Evolutionary conservation across 148 eudicot species (phyloP), one percentile per base, ranked within the genome.

Genomic region (Silene conica): DNA sequence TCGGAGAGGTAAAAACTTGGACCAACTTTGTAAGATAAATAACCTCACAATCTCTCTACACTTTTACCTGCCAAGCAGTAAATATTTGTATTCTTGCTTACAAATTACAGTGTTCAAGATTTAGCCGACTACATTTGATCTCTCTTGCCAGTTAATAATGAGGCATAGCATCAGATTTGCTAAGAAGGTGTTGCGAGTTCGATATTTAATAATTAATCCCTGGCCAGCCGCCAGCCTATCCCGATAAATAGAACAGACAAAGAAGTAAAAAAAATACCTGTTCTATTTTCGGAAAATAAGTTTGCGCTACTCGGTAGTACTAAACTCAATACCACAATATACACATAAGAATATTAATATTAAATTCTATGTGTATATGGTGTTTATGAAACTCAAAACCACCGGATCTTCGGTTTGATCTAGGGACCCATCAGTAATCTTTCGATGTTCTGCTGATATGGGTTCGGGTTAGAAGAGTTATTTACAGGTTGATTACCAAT

Each of bases 391-490:
- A 34, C 41, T 70, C 20, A 34, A 13, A 66, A 67, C 11, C 46
- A 73, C 59, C 50, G 70, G 64, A 74, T 69, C 74, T 63, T 54
- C 73, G 14, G 57, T 25, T 72, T 72, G 52, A 59, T 81, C 79
- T 80, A 86, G 1, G 91, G 96, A 60, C 91, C 93, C 93, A 87
- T 76, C 71, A 87, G 84, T 82, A 87, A 75, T 76, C 90, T 85
- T 83, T 89, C 93, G 77, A 84, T 73, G 82, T 82, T 87, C 84
- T 86, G 87, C 38, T 86, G 89, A 73, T 85, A 87, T 20, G 83
- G 85, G 76, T 85, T 86, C 22, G 83, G 85, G 76, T 85, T 86
- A 77, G 87, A 78, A 67, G 97, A 76, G 76, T 87, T 87, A 77
- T 82, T 86, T 73, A 86, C 73, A 62, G 89, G 84, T 66, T 74